Conservation (phyloP, 768 basidiomycete species). For the Lactarius sanguifluus region DNA sequence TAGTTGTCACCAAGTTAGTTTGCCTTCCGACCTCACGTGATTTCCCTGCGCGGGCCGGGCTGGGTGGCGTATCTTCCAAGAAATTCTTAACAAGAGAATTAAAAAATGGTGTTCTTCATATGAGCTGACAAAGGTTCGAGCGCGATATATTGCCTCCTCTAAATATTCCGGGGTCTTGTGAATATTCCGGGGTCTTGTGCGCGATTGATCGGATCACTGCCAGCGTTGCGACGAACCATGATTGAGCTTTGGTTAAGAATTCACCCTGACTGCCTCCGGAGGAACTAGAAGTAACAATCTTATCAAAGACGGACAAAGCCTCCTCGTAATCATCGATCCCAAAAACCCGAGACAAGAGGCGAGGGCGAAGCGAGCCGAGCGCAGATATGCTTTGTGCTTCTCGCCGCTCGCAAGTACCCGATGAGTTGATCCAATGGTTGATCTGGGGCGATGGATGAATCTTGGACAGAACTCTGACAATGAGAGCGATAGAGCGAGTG, state of each 20-base stretch:
- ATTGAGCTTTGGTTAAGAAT: not conserved
- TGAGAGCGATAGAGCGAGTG: not conserved
- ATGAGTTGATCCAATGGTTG: not conserved
- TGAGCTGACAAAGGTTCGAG: too few relatives aligned
- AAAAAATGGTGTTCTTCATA: too few relatives aligned
- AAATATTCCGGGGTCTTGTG: not conserved
- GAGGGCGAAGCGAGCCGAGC: not conserved
- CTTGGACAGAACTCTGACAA: not conserved
- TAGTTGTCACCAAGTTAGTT: too few relatives aligned
- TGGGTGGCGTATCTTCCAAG: too few relatives aligned
- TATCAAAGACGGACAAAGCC: not conserved
- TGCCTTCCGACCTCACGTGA: too few relatives aligned
- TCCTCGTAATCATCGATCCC: not conserved
- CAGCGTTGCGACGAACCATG: not conserved
- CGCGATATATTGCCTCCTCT: not conserved
- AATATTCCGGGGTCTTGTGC: not conserved
- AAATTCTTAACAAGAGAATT: too few relatives aligned
- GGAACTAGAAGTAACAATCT: not conserved
- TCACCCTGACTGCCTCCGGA: not conserved
- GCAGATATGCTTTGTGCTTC: not conserved
- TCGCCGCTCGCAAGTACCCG: not conserved
- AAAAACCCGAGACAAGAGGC: not conserved
- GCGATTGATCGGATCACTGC: not conserved
- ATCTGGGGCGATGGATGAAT: not conserved
- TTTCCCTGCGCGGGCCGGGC: too few relatives aligned